phyloP scores from a whole-genome alignment of 108 stramenopile genomes.

The Skeletonema menzelii region DNA sequence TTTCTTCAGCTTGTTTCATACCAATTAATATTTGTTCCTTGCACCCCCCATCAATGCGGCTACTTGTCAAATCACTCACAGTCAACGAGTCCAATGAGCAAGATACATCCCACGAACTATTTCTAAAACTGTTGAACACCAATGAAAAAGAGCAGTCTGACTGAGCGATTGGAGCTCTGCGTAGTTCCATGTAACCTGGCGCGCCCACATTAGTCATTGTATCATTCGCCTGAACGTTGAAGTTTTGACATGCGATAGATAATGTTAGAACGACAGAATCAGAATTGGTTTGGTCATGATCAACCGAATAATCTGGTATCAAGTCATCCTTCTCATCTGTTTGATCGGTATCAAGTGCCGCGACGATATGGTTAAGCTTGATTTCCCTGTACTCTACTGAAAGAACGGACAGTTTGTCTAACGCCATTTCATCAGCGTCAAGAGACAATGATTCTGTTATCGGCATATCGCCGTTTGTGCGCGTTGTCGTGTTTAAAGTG shows the following conservation, averaged over 20 bases:
- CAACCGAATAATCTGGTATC: not conserved
- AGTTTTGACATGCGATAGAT: constrained; percentile 14
- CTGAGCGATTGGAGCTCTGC: not conserved
- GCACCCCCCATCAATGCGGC: not conserved
- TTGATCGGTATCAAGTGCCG: not conserved
- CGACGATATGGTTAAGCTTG: constrained; percentile 5
- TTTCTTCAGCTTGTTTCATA: not conserved
- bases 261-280: not conserved
- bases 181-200: not conserved
- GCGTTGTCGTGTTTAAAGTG: not conserved
- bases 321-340: not conserved
- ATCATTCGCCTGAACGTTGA: constrained; percentile 9
- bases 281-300: not conserved
- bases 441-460: constrained; percentile 2
- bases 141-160: constrained; percentile 10
- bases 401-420: not conserved
- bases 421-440: constrained; percentile 6
- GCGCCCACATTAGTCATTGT: not conserved
- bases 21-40: constrained; percentile 1
- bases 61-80: constrained; percentile 10
- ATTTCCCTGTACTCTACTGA: constrained; percentile 18
- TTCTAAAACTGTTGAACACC: constrained; percentile 1
- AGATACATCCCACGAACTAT: constrained; percentile 10
- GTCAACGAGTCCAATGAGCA: constrained; percentile 4
- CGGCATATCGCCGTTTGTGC: not conserved